These are phyloP conservation scores for Karstenula rhodostoma DNA, from an alignment of 2,329 filamentous ascomycete species.

Conservation along the genomic window DNA sequence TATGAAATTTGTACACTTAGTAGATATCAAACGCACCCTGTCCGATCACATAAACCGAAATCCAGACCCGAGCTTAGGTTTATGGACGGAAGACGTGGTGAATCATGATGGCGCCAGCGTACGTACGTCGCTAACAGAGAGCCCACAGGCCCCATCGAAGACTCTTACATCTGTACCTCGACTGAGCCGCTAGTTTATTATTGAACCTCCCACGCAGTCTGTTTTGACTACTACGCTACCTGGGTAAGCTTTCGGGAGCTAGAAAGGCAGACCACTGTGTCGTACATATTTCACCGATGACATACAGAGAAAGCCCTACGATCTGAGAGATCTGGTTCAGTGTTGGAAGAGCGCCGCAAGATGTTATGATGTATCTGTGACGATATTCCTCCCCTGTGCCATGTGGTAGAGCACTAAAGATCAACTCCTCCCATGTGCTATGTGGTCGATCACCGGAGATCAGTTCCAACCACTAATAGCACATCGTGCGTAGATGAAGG, in stretches of 20 bases:
- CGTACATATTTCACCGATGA: constrained; percentile 6
- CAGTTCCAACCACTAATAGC: too few species aligned
- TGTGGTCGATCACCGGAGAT: too few species aligned
- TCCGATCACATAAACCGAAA: neutral
- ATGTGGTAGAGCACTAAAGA: neutral
- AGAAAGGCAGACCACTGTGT: neutral
- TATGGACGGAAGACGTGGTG: neutral
- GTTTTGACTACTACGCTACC: constrained; percentile 6
- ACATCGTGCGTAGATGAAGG: neutral
- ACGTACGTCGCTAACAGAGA: neutral
- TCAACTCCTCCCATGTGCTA: neutral
- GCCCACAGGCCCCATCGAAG: neutral
- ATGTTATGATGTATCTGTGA: neutral
- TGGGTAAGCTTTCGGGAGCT: constrained; percentile 10
- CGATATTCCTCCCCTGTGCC: neutral
- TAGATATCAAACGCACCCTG: neutral
- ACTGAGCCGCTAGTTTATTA: neutral
- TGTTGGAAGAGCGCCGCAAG: neutral
- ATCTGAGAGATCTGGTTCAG: neutral
- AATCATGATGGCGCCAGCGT: neutral
- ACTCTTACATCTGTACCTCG: neutral
- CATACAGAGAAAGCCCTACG: neutral
- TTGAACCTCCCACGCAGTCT: neutral
- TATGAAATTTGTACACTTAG: neutral
- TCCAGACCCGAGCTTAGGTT: neutral